Conservation (phyloP, 2,329 filamentous ascomycete species). For the Epichloe coenophiala region DNA sequence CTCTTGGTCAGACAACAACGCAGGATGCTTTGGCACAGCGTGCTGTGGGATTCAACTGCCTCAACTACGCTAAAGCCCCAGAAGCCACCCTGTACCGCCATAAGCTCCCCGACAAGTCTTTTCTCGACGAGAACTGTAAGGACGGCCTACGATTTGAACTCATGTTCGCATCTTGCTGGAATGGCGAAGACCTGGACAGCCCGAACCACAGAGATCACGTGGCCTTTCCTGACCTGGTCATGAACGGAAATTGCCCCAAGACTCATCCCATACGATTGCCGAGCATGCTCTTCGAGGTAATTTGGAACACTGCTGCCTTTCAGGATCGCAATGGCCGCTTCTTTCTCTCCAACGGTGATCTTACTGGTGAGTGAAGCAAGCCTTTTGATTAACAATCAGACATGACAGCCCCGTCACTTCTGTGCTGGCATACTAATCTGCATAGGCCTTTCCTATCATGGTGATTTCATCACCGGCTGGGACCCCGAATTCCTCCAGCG, state of each 20-base stretch:
- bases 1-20: constrained; percentile 44
- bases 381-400: background rate
- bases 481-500: constrained; percentile 52
- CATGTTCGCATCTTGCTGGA: constrained; percentile 86
- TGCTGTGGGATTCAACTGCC: constrained; percentile 86
- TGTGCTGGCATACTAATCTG: constrained; percentile 1
- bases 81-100: constrained; percentile 74
- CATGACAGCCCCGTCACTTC: background rate
- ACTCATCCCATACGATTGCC: constrained; percentile 55
- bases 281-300: constrained; percentile 73
- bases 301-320: constrained; percentile 62
- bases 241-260: constrained; percentile 61
- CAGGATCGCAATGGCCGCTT: constrained; percentile 52
- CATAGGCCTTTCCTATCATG: constrained; percentile 61
- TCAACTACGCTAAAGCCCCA: constrained; percentile 57
- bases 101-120: constrained; percentile 65
- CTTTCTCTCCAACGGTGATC: constrained; percentile 65
- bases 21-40: constrained; percentile 64
- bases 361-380: constrained; percentile 40
- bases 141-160: constrained; percentile 72
- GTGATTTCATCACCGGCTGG: constrained; percentile 74
- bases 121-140: constrained; percentile 67
- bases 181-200: constrained; percentile 46
- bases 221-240: constrained; percentile 65
- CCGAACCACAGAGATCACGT: constrained; percentile 51